phyloP scores from a whole-genome alignment of 2,329 filamentous ascomycete species.

The Phyllosticta citribraziliensis region DNA sequence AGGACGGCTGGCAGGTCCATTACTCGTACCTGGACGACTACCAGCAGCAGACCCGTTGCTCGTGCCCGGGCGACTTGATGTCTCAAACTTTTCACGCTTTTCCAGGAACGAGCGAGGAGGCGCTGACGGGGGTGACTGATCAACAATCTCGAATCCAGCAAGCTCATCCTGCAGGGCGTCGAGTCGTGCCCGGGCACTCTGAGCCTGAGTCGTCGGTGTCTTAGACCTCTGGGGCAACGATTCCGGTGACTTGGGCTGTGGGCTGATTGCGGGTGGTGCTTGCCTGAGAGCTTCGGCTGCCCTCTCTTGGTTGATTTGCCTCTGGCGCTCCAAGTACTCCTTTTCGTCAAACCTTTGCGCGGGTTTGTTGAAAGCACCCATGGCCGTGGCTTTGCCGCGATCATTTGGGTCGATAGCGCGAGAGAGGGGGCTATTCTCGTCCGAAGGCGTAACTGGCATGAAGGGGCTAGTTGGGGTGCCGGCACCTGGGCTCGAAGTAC shows the following conservation, averaged over 20 bases:
- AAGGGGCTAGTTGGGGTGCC: constrained; percentile 28
- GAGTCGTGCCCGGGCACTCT: background rate
- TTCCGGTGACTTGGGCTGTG: background rate
- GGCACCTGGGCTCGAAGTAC: constrained; percentile 30
- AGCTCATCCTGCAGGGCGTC: background rate
- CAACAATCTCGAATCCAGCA: background rate
- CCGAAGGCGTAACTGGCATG: constrained; percentile 59
- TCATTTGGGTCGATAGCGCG: constrained; percentile 64
- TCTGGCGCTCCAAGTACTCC: constrained; percentile 71
- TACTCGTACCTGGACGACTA: background rate
- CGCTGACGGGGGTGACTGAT: constrained; percentile 9
- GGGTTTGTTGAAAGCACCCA: constrained; percentile 64
- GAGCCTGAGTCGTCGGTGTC: background rate
- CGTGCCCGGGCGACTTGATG: background rate
- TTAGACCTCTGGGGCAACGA: background rate
- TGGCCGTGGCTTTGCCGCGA: constrained; percentile 69
- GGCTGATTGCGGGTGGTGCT: background rate
- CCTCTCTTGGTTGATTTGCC: constrained; percentile 63
- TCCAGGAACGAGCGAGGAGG: constrained; percentile 17
- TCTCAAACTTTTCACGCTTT: constrained; percentile 27
- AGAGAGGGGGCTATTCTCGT: constrained; percentile 52
- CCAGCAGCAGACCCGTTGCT: background rate
- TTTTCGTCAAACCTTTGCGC: constrained; percentile 70
- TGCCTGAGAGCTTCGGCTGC: background rate
- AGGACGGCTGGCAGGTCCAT: background rate